phyloP scores from a whole-genome alignment of 1,139 yeast species.

The Candida neerlandica region DNA sequence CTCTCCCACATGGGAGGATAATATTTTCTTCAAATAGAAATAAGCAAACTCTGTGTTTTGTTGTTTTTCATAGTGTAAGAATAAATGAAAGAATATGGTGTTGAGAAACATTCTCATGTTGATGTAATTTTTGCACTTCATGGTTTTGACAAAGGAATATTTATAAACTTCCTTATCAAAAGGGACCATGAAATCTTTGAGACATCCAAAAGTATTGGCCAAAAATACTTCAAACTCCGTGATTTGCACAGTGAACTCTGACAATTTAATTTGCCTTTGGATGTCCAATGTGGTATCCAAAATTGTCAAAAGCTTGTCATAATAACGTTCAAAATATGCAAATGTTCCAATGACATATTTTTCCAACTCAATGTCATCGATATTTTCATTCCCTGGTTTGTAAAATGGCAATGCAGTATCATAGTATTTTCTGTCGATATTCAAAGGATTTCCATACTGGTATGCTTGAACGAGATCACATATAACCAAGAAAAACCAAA shows the following conservation, averaged over 20 bases:
- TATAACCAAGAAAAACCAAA: conserved; percentile 51
- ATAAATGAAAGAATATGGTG: conserved; percentile 30
- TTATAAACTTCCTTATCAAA: conserved; percentile 24
- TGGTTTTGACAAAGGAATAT: conserved; percentile 34
- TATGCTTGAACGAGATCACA: conserved; percentile 31
- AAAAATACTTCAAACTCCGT: conserved; percentile 33
- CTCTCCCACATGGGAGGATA: conserved; percentile 26
- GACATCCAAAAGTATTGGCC: conserved; percentile 23
- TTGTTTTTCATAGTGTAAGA: conserved; percentile 30
- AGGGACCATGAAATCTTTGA: conserved; percentile 28
- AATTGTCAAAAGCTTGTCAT: conserved; percentile 23
- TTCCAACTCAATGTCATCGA: conserved; percentile 32
- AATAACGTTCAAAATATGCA: conserved; percentile 27
- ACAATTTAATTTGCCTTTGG: conserved; percentile 20
- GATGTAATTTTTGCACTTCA: conserved; percentile 35
- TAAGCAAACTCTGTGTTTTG: conserved; percentile 25
- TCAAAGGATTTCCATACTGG: conserved; percentile 34
- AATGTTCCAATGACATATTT: conserved; percentile 27
- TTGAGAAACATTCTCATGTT: conserved; percentile 32
- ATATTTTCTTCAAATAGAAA: conserved; percentile 34
- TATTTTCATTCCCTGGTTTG: conserved; percentile 32
- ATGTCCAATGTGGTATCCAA: conserved; percentile 29
- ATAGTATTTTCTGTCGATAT: conserved; percentile 22
- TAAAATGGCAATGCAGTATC: conserved; percentile 33
- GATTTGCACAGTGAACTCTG: conserved; percentile 24